These are phyloP conservation scores for Cytospora schulzeri DNA, from an alignment of 2,329 filamentous ascomycete species.

Conservation along the genomic window DNA sequence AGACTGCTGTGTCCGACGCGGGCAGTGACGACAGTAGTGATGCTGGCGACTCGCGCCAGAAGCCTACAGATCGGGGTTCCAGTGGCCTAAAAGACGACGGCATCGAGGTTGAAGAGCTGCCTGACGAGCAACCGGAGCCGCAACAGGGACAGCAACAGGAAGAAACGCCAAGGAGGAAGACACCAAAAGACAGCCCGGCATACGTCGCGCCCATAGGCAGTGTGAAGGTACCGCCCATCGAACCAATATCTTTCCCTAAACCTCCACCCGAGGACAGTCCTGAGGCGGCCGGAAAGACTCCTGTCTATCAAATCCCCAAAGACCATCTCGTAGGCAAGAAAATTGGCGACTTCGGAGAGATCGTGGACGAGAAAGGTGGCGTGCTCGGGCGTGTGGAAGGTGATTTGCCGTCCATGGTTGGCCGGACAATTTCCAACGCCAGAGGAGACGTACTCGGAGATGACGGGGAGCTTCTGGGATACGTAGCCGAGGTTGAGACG, in stretches of 20 bases:
- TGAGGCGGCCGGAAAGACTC: conserved; percentile 32
- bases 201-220: conserved; percentile 45
- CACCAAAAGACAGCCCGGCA: conserved; percentile 35
- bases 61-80: conserved; percentile 1
- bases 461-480: conserved; percentile 46
- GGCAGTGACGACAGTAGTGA: conserved; percentile 4
- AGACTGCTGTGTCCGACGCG: conserved; percentile 15
- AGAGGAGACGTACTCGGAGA: conserved; percentile 51
- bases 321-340: conserved; percentile 47
- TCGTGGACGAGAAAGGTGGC: conserved; percentile 51
- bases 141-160: conserved; percentile 3
- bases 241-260: conserved; percentile 32
- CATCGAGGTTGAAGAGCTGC: conserved; percentile 20
- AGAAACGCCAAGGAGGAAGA: conserved; percentile 20
- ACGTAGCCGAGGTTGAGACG: conserved; percentile 46
- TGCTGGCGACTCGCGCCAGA: background rate
- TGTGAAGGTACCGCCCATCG: conserved; percentile 39
- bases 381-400: conserved; percentile 56
- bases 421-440: conserved; percentile 46
- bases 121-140: conserved; percentile 12
- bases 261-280: conserved; percentile 7
- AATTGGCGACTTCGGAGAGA: conserved; percentile 58
- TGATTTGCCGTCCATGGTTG: conserved; percentile 58
- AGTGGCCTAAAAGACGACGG: conserved; percentile 20
- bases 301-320: conserved; percentile 34